A percentile compares a stretch with the other conserved stretches of the same genome.
Conservation (phyloP, 2,329 filamentous ascomycete genomes). For the Diaporthe longicolla region DNA sequence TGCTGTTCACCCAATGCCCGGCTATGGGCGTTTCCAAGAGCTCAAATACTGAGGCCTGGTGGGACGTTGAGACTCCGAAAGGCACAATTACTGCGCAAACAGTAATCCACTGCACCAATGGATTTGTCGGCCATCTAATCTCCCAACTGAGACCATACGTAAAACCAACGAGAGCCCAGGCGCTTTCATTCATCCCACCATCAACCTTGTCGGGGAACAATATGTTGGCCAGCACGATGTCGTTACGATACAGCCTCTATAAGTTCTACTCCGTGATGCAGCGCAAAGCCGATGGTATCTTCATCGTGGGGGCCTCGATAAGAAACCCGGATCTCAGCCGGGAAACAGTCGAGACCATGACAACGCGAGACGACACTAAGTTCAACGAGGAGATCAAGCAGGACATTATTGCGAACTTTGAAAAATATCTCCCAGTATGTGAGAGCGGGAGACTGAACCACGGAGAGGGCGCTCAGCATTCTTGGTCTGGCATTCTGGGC, state of each 20-base stretch:
- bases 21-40: constrained; percentile 49
- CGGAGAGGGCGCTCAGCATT: constrained; percentile 60
- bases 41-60: constrained; percentile 43
- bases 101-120: constrained; percentile 58
- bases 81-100: constrained; percentile 49
- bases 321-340: constrained; percentile 56
- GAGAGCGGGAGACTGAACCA: constrained; percentile 46
- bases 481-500: constrained; percentile 63
- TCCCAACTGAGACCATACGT: constrained; percentile 54
- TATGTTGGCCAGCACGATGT: constrained; percentile 57
- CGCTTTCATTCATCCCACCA: constrained; percentile 59
- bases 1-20: constrained; percentile 60
- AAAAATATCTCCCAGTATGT: constrained; percentile 52
- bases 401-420: constrained; percentile 55
- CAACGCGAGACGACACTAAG: constrained; percentile 56
- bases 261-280: constrained; percentile 67
- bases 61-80: constrained; percentile 53
- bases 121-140: constrained; percentile 54
- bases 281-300: constrained; percentile 57
- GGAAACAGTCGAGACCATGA: constrained; percentile 48
- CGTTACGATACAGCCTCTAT: constrained; percentile 59
- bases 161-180: constrained; percentile 60
- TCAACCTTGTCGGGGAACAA: constrained; percentile 53
- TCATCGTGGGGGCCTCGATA: constrained; percentile 59
- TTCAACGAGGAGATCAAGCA: constrained; percentile 57